Evolutionary conservation across 345 rosid genomes (phyloP).

Genomic region (Microthlaspi erraticum): DNA sequence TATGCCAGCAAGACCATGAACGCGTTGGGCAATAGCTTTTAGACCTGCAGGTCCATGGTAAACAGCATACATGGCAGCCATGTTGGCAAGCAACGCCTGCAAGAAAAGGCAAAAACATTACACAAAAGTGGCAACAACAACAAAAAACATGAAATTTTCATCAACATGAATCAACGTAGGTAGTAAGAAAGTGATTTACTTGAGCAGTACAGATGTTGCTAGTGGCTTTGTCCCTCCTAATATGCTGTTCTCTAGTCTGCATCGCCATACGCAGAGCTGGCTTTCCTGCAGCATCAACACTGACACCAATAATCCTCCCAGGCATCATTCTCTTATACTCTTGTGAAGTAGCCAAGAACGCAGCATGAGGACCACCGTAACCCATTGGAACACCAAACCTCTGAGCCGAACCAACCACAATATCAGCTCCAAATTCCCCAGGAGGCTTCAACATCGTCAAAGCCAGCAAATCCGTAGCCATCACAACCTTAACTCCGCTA

Average conservation of each 20-base stretch:
- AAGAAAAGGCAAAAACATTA: slow-evolving; percentile 31
- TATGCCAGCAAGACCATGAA: slow-evolving; percentile 94
- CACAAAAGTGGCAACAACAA: slow-evolving; percentile 15
- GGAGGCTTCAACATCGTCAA: slow-evolving; percentile 96
- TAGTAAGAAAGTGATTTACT: slow-evolving; percentile 52
- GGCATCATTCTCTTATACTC: slow-evolving; percentile 99
- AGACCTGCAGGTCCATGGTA: slow-evolving; percentile 98
- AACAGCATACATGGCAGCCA: slow-evolving; percentile 98
- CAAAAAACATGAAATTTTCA: slow-evolving; percentile 9
- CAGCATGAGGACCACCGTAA: slow-evolving; percentile 99
- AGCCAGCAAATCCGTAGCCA: slow-evolving; percentile 94
- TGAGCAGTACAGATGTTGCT: slow-evolving; percentile 99
- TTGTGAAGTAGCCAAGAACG: slow-evolving; percentile 94
- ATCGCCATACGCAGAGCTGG: slow-evolving; percentile 97
- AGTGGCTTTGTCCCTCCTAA: slow-evolving; percentile 98
- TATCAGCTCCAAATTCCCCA: slow-evolving; percentile 92
- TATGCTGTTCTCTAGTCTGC: slow-evolving; percentile 99
- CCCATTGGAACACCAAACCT: slow-evolving; percentile 99
- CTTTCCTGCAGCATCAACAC: slow-evolving; percentile 94
- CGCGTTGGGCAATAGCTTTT: slow-evolving; percentile 79
- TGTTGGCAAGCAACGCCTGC: slow-evolving; percentile 96
- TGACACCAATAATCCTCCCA: slow-evolving; percentile 90
- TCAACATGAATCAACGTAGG: background rate
- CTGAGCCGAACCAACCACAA: slow-evolving; percentile 95
- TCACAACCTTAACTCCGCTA: slow-evolving; percentile 92